Evolutionary conservation across 108 stramenopile species (phyloP), one percentile per base, ranked within the genome.

Genomic region (Fragilariopsis cylindrus): DNA sequence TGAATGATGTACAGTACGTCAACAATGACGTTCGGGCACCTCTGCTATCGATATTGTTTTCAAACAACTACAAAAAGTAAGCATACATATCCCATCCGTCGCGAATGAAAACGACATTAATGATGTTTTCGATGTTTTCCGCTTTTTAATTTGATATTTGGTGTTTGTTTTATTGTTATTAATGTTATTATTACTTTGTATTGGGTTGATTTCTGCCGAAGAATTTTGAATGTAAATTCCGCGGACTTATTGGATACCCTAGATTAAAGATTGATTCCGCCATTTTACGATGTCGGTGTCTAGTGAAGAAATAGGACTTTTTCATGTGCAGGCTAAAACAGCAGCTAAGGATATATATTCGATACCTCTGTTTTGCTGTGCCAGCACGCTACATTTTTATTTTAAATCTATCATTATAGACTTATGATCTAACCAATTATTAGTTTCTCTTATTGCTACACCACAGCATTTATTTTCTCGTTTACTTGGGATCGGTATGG

Each of bases 281-380:
- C 21, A 30, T 30, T 30, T 30, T 30, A 30, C 30, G 30, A 30
- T 30, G 30, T 30, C 30, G 30, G 30, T 1, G 58, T 60, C 58
- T 60, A 60, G 58, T 40, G 21, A 60, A 40, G 41, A 60, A 60
- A 5, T 60, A 60, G 58, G 58, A 60, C 58, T 60, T 60, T 60
- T 40, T 60, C 41, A 40, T 30, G 58, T 30, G 58, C 58, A 60
- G 39, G 58, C 58, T 60, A 41, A 60, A 60, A 60, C 58, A 60
- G 58, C 58, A 60, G 58, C 58, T 6, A 11, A 39, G 19, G 58
- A 30, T 9, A 7, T 21, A 60, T 56, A 5, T 56, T n/a, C 55
- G 39, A 7, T 60, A 41, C 58, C 58, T 60, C 21, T 60, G 58
- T 60, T 60, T 30, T 60, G 58, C 58, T 60, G 58, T 60, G 58